These are phyloP conservation scores for Eucalyptus pauciflora DNA, from an alignment of 345 rosid genomes.

Conservation along the genomic window DNA sequence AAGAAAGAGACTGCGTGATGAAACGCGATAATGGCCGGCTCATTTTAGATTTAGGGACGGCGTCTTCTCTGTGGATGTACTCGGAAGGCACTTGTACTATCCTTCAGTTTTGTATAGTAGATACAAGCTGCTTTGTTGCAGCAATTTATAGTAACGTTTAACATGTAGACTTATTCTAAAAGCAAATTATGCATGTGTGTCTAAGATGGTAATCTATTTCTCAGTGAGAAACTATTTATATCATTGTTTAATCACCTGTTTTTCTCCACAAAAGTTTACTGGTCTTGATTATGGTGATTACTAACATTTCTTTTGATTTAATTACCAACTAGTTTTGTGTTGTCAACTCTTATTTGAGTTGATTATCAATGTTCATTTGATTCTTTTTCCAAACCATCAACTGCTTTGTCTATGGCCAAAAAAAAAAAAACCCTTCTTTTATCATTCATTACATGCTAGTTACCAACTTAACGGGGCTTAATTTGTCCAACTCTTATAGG, in stretches of 20 bases:
- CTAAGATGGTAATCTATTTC: not conserved
- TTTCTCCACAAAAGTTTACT: not conserved
- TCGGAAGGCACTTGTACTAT: not conserved
- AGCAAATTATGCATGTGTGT: not conserved
- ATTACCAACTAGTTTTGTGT: not conserved
- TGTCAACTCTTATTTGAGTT: not conserved
- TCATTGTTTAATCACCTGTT: not conserved
- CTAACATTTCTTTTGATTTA: not conserved
- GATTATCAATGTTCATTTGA: not conserved
- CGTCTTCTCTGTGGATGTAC: not conserved
- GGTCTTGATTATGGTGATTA: not conserved
- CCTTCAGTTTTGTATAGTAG: not conserved
- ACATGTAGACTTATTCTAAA: not conserved
- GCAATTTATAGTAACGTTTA: not conserved
- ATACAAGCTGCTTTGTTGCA: not conserved
- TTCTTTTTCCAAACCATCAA: not conserved
- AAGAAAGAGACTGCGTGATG: not conserved
- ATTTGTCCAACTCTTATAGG: not conserved
- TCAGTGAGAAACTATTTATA: not conserved
- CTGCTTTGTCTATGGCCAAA: not conserved
- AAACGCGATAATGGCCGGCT: not conserved
- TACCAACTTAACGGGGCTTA: not conserved
- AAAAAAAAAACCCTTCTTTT: not conserved
- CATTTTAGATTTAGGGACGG: not conserved
- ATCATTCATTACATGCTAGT: not conserved